Evolutionary conservation across 2,329 filamentous ascomycete species (phyloP).

Genomic region (Xylariales sp.): DNA sequence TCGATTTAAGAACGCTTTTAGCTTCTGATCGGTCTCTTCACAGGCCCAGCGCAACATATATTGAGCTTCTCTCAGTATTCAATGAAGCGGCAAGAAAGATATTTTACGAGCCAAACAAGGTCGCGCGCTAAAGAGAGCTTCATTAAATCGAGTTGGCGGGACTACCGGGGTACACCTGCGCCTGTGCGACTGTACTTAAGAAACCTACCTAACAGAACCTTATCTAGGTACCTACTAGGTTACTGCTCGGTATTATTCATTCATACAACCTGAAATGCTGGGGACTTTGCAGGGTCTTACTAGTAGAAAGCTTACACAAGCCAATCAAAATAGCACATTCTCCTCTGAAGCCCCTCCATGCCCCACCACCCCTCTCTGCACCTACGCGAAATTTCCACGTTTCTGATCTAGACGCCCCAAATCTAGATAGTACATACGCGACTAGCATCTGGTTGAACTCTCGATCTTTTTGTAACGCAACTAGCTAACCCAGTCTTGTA

Average conservation of each 20-base stretch:
- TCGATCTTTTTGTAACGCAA: too few species aligned
- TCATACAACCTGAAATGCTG: background rate
- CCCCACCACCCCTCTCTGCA: constrained; percentile 22
- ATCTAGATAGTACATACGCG: too few species aligned
- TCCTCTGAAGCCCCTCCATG: constrained; percentile 12
- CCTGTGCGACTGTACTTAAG: background rate
- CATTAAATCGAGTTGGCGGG: constrained; percentile 15
- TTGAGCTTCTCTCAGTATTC: constrained; percentile 2
- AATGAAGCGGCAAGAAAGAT: constrained; percentile 23
- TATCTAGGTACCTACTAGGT: background rate
- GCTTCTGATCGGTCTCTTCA: background rate
- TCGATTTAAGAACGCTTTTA: constrained; percentile 4
- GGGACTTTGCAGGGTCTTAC: constrained; percentile 5
- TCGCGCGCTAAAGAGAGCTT: constrained; percentile 31
- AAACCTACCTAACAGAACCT: too few species aligned
- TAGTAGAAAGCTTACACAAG: background rate
- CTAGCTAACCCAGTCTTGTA: too few species aligned
- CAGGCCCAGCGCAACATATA: background rate
- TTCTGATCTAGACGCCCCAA: too few species aligned
- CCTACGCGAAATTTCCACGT: too few species aligned
- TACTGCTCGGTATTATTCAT: too few species aligned
- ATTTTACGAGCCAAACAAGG: constrained; percentile 32
- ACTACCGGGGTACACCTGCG: background rate
- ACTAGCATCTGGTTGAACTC: too few species aligned
- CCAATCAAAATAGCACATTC: constrained; percentile 10